Base-by-base conservation (phyloP, 1,284 basidiomycete species). In the Schizophyllum commune region DNA sequence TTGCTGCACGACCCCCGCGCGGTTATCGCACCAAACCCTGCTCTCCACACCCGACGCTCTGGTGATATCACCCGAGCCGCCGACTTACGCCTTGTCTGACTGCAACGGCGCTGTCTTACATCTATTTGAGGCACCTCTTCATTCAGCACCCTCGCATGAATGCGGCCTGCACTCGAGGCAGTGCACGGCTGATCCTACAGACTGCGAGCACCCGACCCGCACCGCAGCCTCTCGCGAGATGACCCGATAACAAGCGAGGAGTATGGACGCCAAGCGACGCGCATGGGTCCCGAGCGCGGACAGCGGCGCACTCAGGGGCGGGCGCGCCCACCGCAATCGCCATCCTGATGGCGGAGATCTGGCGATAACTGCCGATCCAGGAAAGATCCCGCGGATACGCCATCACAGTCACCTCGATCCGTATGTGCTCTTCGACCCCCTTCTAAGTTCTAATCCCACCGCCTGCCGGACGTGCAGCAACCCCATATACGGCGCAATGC, bases 251-350 rank as follows among this genome's bases (percentile, higher is more conserved):
- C 17, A 47, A 13, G 39, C 13, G 17, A 47, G 17, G 39, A 80
- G 1, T 81, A 75, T 65, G 80, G 82, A 1, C 65, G 65, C n/a
- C 70, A 70, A 56, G 68, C 64, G 27, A 27, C 27, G 27, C 27
- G 27, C 27, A 27, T 27, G 27, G 27, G 3, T 27, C 27, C 67
- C 65, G 54, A 72, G 68, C 52, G 68, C 60, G 6, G 77, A 72
- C 19, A 83, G 64, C 1, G 83, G 82, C 1, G 83, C 81, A 8
- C 82, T 83, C 33, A 74, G 79, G 5, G 83, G 82, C 15, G 76
- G 79, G 13, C 39, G 39, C 39, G 13, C 9, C 9, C 13, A 17
- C 13, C 39, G 39, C 9, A 47, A 47, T 47, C 39, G 39, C 39
- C 39, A 47, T 47, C 39, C 39, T 3, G 13, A 17, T 8, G 39